Base-by-base conservation (phyloP, 2,329 filamentous ascomycete species). In the Parastagonospora nodorum region DNA sequence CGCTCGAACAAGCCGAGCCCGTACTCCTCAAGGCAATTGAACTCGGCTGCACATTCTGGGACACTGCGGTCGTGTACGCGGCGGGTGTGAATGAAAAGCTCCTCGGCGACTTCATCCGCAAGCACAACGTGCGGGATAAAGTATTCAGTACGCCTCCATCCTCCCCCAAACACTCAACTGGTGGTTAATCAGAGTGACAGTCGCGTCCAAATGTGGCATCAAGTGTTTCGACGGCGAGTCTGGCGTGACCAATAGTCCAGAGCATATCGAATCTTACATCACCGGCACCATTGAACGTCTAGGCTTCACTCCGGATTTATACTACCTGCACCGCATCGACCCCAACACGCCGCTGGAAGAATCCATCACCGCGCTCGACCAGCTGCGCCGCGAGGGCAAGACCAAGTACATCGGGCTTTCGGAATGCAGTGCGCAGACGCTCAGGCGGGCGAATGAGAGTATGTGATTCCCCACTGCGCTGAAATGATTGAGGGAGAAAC, bases 31-130 rank as follows among this genome's bases (percentile, higher is more conserved):
- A 74, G 24, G 76, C 76, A 2, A 80, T 79, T 69, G 77, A 79
- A 32, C 58, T 78, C 1, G 82, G 82, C 40, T 77, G 77, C 45
- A 75, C 75, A 9, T 78, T 79, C 62, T 84, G 81, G 81, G 82
- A 84, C 55, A 67, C 72, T n/a, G 63, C 24, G 61, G 50, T 62
- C 11, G 56, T 35, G 31, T 54, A 33, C 58, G 55, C 61, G 63
- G 48, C 61, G 53, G 12, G 61, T n/a, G 54, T 64, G 33, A 67
- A 64, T 48, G 66, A 68, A 41, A 65, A 68, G 36, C 54, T 68
- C 12, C 53, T 68, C 0, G 66, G 64, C 11, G 58, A 64, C 10
- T 68, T 67, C 27, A 57, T 65, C 41, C 48, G 56, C n/a, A 67
- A 67, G 49, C 59, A 67, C 36, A 57, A 64, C 29, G 50, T 64